A percentile compares a stretch with the other conserved stretches of the same genome.
Conservation (phyloP, 1,139 yeast genomes). For the Geotrichum citri-aurantii region DNA sequence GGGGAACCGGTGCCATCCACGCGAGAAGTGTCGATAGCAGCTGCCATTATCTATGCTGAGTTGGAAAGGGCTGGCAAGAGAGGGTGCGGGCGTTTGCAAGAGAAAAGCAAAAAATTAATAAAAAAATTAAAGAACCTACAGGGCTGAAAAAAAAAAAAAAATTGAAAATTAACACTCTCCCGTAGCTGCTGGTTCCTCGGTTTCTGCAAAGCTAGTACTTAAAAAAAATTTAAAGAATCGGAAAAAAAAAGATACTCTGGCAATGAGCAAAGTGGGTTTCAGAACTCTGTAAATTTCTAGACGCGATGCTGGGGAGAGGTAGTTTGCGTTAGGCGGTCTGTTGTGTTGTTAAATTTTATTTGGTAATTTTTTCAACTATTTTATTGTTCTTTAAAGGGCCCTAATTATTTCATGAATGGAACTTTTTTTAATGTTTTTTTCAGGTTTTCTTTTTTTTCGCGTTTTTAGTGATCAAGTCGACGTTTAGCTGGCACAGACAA, state of each 20-base stretch:
- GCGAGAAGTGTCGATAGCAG: constrained; percentile 11
- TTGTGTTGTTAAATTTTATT: too few species aligned
- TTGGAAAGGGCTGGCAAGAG: neutral
- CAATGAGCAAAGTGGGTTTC: neutral
- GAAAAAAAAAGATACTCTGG: neutral
- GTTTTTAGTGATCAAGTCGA: neutral
- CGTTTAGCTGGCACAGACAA: neutral
- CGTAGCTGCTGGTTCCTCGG: neutral
- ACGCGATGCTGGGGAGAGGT: neutral
- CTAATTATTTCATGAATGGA: neutral
- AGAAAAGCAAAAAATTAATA: neutral
- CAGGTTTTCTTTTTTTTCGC: neutral
- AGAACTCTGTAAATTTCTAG: neutral
- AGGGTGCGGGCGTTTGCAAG: neutral
- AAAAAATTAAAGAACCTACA: too few species aligned
- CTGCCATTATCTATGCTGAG: constrained; percentile 4
- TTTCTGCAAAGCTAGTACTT: neutral
- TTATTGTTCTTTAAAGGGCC: too few species aligned
- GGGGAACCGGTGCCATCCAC: constrained; percentile 3
- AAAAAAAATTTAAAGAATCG: neutral
- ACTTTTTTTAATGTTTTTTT: neutral
- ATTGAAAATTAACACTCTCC: too few species aligned
- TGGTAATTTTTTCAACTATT: neutral
- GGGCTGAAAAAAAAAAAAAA: too few species aligned
- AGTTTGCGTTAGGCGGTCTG: too few species aligned